phyloP scores from a whole-genome alignment of 139 green algal species.

The Picochlorum sp. region DNA sequence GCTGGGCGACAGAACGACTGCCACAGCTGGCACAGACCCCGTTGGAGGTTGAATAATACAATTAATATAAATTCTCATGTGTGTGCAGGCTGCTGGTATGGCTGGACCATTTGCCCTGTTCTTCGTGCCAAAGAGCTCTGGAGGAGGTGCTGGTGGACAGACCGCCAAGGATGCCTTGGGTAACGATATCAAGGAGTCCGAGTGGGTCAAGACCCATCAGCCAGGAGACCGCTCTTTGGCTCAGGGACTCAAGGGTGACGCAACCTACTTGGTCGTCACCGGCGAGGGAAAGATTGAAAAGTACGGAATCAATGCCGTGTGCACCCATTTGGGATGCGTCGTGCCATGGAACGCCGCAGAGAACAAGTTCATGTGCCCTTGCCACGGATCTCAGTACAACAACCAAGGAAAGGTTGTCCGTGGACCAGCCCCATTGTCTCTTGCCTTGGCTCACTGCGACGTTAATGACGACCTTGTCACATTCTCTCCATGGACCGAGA shows the following conservation, averaged over 20 bases:
- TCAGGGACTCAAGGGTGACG: slow-evolving; percentile 97
- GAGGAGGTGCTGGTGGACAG: slow-evolving; percentile 58
- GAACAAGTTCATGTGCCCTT: slow-evolving; percentile 99
- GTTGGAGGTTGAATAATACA: too few relatives aligned
- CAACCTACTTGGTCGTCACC: slow-evolving; percentile 96
- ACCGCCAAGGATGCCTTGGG: slow-evolving; percentile 93
- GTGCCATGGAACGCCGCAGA: slow-evolving; percentile 95
- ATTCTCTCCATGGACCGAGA: slow-evolving; percentile 94
- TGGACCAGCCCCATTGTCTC: slow-evolving; percentile 81
- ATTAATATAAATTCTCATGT: background rate
- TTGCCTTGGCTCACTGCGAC: slow-evolving; percentile 87
- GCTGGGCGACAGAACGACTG: too few relatives aligned
- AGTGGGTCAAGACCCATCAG: slow-evolving; percentile 83
- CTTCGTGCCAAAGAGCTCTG: slow-evolving; percentile 3
- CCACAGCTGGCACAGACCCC: too few relatives aligned
- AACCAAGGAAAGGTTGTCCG: slow-evolving; percentile 87
- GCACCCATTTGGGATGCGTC: slow-evolving; percentile 99
- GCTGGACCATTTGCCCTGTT: slow-evolving; percentile 6
- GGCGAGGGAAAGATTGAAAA: slow-evolving; percentile 70
- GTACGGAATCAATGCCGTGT: slow-evolving; percentile 97
- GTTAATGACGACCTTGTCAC: slow-evolving; percentile 73
- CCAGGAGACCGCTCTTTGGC: slow-evolving; percentile 70
- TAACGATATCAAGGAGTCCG: slow-evolving; percentile 74
- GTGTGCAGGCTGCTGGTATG: background rate
- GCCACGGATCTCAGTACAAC: slow-evolving; percentile 99